These are phyloP conservation scores for Adansonia grandidieri DNA, from an alignment of 441 rosid species.

Conservation along the genomic window DNA sequence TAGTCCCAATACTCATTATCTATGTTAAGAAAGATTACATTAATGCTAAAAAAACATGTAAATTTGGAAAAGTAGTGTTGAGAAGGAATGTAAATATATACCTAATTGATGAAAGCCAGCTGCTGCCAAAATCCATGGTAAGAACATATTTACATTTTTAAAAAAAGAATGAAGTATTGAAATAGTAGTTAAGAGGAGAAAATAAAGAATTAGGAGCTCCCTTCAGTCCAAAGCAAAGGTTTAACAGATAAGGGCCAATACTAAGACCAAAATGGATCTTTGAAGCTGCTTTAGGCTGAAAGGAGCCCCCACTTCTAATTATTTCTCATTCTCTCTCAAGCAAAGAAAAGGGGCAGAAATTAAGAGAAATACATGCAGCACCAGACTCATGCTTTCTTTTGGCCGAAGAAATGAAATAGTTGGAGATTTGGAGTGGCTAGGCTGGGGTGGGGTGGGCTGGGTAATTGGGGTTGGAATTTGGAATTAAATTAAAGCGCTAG, in stretches of 20 bases:
- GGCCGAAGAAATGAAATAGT: too few species aligned
- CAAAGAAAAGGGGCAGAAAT: neutral
- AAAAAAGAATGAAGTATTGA: neutral
- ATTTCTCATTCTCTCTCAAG: neutral
- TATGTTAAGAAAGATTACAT: neutral
- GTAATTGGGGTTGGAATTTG: too few species aligned
- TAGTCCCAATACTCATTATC: neutral
- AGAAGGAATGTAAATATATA: neutral
- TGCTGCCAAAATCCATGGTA: neutral
- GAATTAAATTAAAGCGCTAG: too few species aligned
- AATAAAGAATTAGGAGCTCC: slow-evolving; percentile 22
- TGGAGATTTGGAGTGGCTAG: too few species aligned
- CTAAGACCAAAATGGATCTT: neutral
- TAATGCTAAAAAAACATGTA: too few species aligned
- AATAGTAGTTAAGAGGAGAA: neutral
- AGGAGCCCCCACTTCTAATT: slow-evolving; percentile 16
- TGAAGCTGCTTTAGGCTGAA: slow-evolving; percentile 22
- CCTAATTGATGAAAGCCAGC: neutral
- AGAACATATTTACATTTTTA: neutral
- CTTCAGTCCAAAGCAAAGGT: slow-evolving; percentile 17
- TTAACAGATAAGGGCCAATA: too few species aligned
- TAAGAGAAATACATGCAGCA: too few species aligned
- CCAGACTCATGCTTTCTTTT: too few species aligned
- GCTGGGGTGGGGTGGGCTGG: too few species aligned
- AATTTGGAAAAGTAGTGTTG: neutral